Conservation (phyloP, 768 basidiomycete genomes). For the Podaxis pistillaris region DNA sequence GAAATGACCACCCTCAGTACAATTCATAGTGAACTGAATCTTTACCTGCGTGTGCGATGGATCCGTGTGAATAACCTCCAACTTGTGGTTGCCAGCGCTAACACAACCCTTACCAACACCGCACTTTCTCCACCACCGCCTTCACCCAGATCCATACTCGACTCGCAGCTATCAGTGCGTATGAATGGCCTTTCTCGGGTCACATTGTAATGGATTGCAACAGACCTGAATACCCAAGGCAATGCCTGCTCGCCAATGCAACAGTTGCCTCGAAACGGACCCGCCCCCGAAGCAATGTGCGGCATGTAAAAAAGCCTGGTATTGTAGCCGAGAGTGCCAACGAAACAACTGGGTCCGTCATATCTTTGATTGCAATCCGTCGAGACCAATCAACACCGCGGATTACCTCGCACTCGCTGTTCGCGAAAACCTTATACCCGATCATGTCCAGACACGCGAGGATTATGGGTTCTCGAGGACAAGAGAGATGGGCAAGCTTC, state of each 20-base stretch:
- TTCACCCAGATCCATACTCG: neutral
- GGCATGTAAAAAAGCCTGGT: constrained; percentile 28
- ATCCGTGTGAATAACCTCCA: too few relatives aligned
- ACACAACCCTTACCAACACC: neutral
- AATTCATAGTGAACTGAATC: too few relatives aligned
- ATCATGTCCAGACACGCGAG: constrained; percentile 27
- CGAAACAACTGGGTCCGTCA: constrained; percentile 27
- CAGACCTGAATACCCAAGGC: neutral
- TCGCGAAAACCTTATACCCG: constrained; percentile 24
- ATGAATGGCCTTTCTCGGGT: neutral
- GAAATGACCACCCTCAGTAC: too few relatives aligned
- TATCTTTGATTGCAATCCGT: constrained; percentile 30
- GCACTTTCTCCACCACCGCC: neutral
- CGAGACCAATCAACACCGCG: constrained; percentile 26
- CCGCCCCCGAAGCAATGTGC: constrained; percentile 17
- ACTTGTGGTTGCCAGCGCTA: neutral
- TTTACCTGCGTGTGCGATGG: too few relatives aligned
- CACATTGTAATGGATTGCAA: neutral
- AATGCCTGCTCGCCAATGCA: neutral
- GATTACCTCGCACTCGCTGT: constrained; percentile 31
- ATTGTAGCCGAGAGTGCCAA: constrained; percentile 33
- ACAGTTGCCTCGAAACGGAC: neutral
- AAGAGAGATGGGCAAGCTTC: constrained; percentile 18
- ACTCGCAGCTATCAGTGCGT: neutral
- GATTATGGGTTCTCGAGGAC: constrained; percentile 36